Conservation (phyloP, 306 rosid species). For the Lathyrus tuberosus region DNA sequence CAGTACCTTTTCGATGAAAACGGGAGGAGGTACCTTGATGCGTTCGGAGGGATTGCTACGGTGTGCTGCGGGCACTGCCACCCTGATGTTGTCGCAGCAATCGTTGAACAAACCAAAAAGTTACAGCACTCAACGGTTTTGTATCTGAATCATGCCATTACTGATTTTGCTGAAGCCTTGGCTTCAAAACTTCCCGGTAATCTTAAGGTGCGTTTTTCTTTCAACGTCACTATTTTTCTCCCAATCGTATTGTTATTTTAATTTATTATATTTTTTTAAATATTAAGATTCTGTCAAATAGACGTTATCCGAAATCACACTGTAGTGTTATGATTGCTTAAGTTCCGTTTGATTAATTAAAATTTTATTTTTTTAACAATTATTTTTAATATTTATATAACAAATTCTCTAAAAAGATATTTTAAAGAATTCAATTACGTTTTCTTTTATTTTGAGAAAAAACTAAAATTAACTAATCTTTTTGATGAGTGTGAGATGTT, state of each 20-base stretch:
- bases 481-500: too few species aligned
- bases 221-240: not conserved
- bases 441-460: too few species aligned
- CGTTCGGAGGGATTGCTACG: conserved; percentile 93
- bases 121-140: conserved; percentile 88
- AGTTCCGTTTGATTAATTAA: too few species aligned
- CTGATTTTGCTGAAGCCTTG: conserved; percentile 89
- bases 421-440: too few species aligned
- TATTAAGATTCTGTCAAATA: too few species aligned
- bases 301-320: too few species aligned
- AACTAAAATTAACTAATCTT: too few species aligned
- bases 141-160: conserved; percentile 70
- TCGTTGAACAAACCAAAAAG: conserved; percentile 66
- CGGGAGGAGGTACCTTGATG: conserved; percentile 85
- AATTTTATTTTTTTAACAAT: too few species aligned
- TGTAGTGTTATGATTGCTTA: too few species aligned
- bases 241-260: not conserved
- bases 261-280: too few species aligned
- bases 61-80: conserved; percentile 98
- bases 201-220: conserved; percentile 62
- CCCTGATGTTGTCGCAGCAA: conserved; percentile 86
- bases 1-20: conserved; percentile 89
- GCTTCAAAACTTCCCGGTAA: conserved; percentile 82
- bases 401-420: too few species aligned
- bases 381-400: too few species aligned